A percentile compares a stretch with the other conserved stretches of the same genome.
Evolutionary conservation across 129 eudicot species (phyloP).

Genomic region (sunflower (Helianthus annuus)): HanXRQr2.0-SUNRISE NC_035448.2:133720121-133720620

Average conservation of each 20-base stretch:
- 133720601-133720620: too few species aligned
- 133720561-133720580: too few species aligned
- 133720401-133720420: background rate
- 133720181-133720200: background rate
- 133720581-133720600: too few species aligned
- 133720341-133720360: background rate
- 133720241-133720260: background rate
- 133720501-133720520: conserved; percentile 69
- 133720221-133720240: background rate
- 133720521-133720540: conserved; percentile 48
- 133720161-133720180: background rate
- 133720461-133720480: conserved; percentile 71
- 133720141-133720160: background rate
- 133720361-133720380: background rate
- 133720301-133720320: background rate
- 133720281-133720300: conserved; percentile 4
- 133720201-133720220: background rate
- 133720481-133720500: conserved; percentile 74
- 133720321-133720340: background rate
- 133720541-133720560: too few species aligned
- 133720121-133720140: background rate
- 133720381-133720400: background rate
- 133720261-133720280: background rate
- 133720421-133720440: conserved; percentile 74
- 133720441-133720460: conserved; percentile 45